Percentiles rank a stretch among this genome's conserved stretches.
phyloP scores from a whole-genome alignment of 805 yeast species.

The Wickerhamomyces chaumierensis region DNA sequence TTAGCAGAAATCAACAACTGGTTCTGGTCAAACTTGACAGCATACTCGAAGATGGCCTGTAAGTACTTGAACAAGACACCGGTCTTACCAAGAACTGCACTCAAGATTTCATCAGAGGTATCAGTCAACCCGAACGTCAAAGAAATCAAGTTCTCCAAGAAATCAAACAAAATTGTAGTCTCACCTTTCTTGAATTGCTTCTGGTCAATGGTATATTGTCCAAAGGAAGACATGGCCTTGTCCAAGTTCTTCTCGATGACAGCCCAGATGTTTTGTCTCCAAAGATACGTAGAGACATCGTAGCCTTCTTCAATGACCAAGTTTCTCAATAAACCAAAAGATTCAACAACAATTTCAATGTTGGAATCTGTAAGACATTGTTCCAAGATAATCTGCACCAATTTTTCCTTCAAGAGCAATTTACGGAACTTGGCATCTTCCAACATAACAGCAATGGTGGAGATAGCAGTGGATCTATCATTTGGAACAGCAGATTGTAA shows the following conservation, averaged over 20 bases:
- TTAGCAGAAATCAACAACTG: slow-evolving; percentile 25
- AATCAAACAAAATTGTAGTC: slow-evolving; percentile 44
- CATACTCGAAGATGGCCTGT: slow-evolving; percentile 19
- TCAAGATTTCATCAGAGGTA: slow-evolving; percentile 51
- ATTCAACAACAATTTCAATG: slow-evolving; percentile 69
- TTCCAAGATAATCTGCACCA: slow-evolving; percentile 53
- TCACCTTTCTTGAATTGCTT: slow-evolving; percentile 26
- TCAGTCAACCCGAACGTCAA: slow-evolving; percentile 56
- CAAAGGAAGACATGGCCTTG: slow-evolving; percentile 39
- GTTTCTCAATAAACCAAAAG: slow-evolving; percentile 73
- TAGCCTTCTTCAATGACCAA: slow-evolving; percentile 81
- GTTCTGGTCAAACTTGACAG: slow-evolving; percentile 16
- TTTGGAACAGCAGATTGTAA: slow-evolving; percentile 51
- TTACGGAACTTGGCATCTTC: slow-evolving; percentile 59
- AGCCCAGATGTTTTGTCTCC: slow-evolving; percentile 74
- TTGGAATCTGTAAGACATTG: slow-evolving; percentile 55
- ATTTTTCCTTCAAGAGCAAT: slow-evolving; percentile 56
- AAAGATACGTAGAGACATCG: slow-evolving; percentile 59
- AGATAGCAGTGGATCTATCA: slow-evolving; percentile 69
- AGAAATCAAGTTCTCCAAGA: slow-evolving; percentile 63
- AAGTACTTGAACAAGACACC: slow-evolving; percentile 18
- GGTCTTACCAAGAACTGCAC: slow-evolving; percentile 22
- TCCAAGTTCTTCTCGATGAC: slow-evolving; percentile 39
- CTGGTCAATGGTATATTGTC: slow-evolving; percentile 22
- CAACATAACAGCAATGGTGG: slow-evolving; percentile 58